A percentile compares a stretch with the other conserved stretches of the same genome.
phyloP scores from a whole-genome alignment of 2,329 filamentous ascomycete genomes.

The Penicillium sp. region DNA sequence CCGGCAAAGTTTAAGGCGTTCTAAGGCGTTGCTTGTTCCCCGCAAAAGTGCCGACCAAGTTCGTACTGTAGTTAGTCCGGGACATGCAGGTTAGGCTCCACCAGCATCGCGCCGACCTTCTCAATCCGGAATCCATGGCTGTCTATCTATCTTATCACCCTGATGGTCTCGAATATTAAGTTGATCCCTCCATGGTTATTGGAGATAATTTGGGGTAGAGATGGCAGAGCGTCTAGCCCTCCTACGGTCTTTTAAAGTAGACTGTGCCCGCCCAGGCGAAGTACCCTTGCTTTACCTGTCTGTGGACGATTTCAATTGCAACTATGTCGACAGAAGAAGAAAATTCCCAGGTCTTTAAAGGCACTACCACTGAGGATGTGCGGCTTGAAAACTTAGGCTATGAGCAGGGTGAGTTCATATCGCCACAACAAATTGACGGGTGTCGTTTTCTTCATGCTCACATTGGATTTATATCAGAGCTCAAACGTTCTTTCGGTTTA shows the following conservation, averaged over 20 bases:
- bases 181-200: constrained; percentile 10
- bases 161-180: background rate
- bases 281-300: background rate
- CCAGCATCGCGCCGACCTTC: constrained; percentile 30
- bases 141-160: constrained; percentile 29
- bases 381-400: constrained; percentile 42
- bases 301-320: background rate
- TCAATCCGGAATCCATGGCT: constrained; percentile 23
- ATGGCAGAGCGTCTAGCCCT: background rate
- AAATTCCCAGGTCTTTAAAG: constrained; percentile 21
- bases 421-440: background rate
- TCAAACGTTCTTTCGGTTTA: constrained; percentile 58
- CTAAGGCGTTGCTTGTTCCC: constrained; percentile 6
- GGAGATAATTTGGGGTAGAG: constrained; percentile 11
- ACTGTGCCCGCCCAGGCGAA: background rate
- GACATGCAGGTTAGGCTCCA: constrained; percentile 15
- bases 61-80: constrained; percentile 1
- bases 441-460: background rate
- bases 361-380: constrained; percentile 35
- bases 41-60: constrained; percentile 25
- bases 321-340: constrained; percentile 31
- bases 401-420: constrained; percentile 37
- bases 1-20: background rate
- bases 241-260: constrained; percentile 4
- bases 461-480: constrained; percentile 40